Evolutionary conservation across 2,329 filamentous ascomycete species (phyloP).

Genomic region (Diaporthe velutina): DNA sequence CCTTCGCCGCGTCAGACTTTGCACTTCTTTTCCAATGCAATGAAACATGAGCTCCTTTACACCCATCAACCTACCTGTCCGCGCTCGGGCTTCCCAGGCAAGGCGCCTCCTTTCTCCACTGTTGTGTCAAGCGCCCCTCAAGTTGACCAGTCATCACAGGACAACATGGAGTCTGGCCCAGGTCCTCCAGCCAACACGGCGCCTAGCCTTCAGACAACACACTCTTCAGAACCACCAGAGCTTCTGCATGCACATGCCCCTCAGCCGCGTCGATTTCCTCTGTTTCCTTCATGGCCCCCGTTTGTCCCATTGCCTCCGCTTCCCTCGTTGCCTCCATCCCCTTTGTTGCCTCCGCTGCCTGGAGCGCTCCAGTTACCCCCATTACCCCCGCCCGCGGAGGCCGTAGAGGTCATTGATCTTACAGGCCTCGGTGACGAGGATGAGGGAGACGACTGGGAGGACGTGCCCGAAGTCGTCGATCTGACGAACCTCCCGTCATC

Average conservation of each 20-base stretch:
- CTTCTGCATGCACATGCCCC: neutral
- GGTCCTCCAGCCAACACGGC: neutral
- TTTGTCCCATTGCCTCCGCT: neutral
- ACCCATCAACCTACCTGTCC: constrained; percentile 2
- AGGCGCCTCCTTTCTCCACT: neutral
- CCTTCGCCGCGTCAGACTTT: too few relatives aligned
- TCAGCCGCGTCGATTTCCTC: neutral
- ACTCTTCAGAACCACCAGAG: neutral
- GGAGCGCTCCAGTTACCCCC: neutral
- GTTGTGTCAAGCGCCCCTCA: neutral
- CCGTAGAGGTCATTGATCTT: constrained; percentile 21
- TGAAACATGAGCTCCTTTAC: neutral
- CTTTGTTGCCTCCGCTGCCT: neutral
- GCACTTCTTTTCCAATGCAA: neutral
- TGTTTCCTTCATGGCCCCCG: neutral
- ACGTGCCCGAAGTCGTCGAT: neutral
- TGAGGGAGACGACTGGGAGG: constrained; percentile 9
- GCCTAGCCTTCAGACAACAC: neutral
- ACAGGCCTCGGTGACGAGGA: constrained; percentile 2
- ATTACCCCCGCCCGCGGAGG: neutral
- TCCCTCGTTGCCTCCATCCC: neutral
- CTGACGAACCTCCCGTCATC: constrained; percentile 1
- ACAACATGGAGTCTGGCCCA: constrained; percentile 6
- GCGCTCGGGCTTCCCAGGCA: neutral
- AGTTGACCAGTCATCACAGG: neutral